Percentiles rank a stretch among this genome's conserved stretches.
Conservation (phyloP, 805 yeast genomes). For the Saccharomycopsis javanensis region DNA sequence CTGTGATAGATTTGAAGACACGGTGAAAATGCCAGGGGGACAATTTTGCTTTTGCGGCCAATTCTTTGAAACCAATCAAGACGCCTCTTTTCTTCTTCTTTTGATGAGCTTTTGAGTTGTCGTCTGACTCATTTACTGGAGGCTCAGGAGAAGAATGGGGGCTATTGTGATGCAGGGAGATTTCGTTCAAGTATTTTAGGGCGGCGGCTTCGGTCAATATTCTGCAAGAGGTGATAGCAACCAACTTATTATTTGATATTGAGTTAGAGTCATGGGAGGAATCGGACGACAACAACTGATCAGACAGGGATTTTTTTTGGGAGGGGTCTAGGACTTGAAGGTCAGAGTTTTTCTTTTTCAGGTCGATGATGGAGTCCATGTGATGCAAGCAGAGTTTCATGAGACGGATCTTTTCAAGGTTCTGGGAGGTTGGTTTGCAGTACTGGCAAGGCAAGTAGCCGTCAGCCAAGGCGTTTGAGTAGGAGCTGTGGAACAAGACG, state of each 20-base stretch:
- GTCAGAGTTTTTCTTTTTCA: background rate
- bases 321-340: conserved; percentile 33
- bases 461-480: conserved; percentile 32
- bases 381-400: conserved; percentile 42
- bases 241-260: conserved; percentile 32
- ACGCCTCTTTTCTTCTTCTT: conserved; percentile 64
- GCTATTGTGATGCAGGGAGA: background rate
- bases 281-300: conserved; percentile 29
- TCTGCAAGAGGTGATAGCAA: conserved; percentile 68
- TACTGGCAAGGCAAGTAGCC: conserved; percentile 44
- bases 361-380: conserved; percentile 48
- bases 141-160: conserved; percentile 7
- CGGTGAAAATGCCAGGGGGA: conserved; percentile 93
- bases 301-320: conserved; percentile 31
- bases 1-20: conserved; percentile 78
- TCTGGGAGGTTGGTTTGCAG: conserved; percentile 40
- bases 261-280: conserved; percentile 21
- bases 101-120: conserved; percentile 11
- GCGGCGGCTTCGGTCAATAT: conserved; percentile 78
- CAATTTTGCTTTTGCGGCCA: conserved; percentile 74
- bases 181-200: conserved; percentile 27
- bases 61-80: conserved; percentile 73
- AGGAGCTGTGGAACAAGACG: conserved; percentile 34
- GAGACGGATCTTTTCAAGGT: conserved; percentile 19
- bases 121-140: conserved; percentile 12